Conservation (phyloP, 345 rosid species). For the Syzygium jambos region DNA sequence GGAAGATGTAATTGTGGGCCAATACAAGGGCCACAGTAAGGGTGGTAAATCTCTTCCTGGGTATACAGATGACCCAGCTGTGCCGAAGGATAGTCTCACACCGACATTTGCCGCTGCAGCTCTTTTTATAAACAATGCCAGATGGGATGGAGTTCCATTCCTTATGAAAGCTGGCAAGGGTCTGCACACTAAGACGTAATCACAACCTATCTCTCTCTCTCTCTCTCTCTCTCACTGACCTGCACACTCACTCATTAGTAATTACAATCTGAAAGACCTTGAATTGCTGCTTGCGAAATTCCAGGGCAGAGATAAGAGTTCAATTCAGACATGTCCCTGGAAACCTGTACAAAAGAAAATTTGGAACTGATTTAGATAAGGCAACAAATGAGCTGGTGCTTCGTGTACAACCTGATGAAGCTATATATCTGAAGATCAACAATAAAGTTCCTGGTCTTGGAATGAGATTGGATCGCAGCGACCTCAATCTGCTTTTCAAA, state of each 20-base stretch:
- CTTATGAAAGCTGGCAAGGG: slow-evolving; percentile 95
- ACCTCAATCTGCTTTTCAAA: slow-evolving; percentile 68
- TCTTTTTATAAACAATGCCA: slow-evolving; percentile 71
- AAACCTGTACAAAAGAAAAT: slow-evolving; percentile 63
- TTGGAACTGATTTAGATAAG: slow-evolving; percentile 68
- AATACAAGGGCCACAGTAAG: slow-evolving; percentile 74
- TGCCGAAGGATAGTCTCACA: slow-evolving; percentile 59
- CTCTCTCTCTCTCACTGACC: background rate
- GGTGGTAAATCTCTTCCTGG: slow-evolving; percentile 49
- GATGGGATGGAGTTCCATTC: slow-evolving; percentile 98
- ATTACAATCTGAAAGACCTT: background rate
- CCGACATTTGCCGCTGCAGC: slow-evolving; percentile 96
- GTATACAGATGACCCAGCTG: slow-evolving; percentile 72
- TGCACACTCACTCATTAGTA: background rate
- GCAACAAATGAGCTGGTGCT: slow-evolving; percentile 88
- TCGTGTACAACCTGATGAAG: slow-evolving; percentile 94
- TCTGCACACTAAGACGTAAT: slow-evolving; percentile 63
- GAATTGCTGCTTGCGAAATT: background rate
- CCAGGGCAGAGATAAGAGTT: slow-evolving; percentile 85
- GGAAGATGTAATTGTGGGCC: slow-evolving; percentile 75
- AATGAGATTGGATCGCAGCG: slow-evolving; percentile 87
- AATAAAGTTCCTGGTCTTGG: slow-evolving; percentile 95
- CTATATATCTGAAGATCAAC: slow-evolving; percentile 89
- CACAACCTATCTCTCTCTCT: background rate
- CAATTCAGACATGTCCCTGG: slow-evolving; percentile 92